A percentile compares a stretch with the other conserved stretches of the same genome.
phyloP scores from a whole-genome alignment of 1,139 yeast species.

The Debaryomyces nepalensis region DNA sequence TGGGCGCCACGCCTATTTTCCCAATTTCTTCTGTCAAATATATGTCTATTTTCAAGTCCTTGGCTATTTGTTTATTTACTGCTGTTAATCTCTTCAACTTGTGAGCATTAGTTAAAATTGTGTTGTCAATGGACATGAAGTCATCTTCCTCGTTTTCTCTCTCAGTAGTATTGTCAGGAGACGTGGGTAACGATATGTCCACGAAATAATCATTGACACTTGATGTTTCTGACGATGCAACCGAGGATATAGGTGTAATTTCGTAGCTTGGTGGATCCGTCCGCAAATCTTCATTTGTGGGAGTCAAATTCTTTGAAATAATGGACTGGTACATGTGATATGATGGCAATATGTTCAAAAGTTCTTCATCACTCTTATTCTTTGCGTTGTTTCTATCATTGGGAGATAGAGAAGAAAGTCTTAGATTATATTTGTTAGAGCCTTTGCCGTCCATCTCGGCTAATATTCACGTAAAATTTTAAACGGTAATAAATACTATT shows the following conservation, averaged over 20 bases:
- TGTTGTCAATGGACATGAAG: slow-evolving; percentile 29
- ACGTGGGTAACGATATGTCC: slow-evolving; percentile 23
- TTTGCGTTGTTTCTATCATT: slow-evolving; percentile 4
- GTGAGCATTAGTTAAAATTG: slow-evolving; percentile 42
- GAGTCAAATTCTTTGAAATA: slow-evolving; percentile 41
- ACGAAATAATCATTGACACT: slow-evolving; percentile 27
- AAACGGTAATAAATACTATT: too few species aligned
- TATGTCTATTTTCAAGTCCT: slow-evolving; percentile 33
- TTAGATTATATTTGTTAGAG: slow-evolving; percentile 23
- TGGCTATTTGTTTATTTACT: slow-evolving; percentile 34
- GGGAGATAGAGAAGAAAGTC: slow-evolving; percentile 21
- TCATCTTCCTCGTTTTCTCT: slow-evolving; percentile 16
- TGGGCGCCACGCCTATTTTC: slow-evolving; percentile 34
- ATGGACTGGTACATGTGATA: slow-evolving; percentile 49
- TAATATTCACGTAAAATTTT: neutral
- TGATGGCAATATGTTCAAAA: slow-evolving; percentile 47
- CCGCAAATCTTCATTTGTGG: slow-evolving; percentile 37
- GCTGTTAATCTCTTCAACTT: slow-evolving; percentile 39
- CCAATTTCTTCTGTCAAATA: slow-evolving; percentile 39
- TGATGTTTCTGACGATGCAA: slow-evolving; percentile 17
- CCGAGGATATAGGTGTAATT: slow-evolving; percentile 28
- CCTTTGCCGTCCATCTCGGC: slow-evolving; percentile 12
- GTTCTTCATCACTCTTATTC: slow-evolving; percentile 29
- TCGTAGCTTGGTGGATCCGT: slow-evolving; percentile 45
- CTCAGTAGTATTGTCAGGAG: slow-evolving; percentile 20